Evolutionary conservation across 768 basidiomycete genomes (phyloP), one percentile per base, ranked within the genome.

Genomic region (Rhodotorula babjevae): DNA sequence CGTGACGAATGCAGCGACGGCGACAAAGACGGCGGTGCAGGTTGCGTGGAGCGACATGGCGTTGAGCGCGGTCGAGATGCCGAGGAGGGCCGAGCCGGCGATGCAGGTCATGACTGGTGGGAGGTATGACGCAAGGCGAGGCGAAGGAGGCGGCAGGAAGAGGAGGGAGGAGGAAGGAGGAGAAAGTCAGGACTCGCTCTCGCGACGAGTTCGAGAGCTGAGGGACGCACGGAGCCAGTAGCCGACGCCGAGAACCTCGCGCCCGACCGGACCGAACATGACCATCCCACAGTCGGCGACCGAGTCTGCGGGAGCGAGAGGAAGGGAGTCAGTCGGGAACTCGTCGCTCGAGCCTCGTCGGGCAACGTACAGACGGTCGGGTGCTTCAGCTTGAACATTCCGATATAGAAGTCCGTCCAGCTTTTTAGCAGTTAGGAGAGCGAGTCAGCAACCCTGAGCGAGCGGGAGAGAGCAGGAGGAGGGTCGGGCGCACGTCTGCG

Each of bases 1-100:
- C 61, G 71, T 71, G 44, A 78, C 61, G 75, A 81, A 56, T 12
- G 78, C 76, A 29, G 76, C 78, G 61, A 82, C 77, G 3, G 75
- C 79, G 18, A 79, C 80, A n/a, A 79, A 83, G 36, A 79, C 80
- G 59, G 80, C 80, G 9, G 81, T 81, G 69, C 82, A 83, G 2
- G 81, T 79, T 15, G 77, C 80, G 72, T 82, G 80, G 21, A 67
- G 59, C 25, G 79, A 78, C 46, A 82, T 76, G 55, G 80, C 77
- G 77, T 82, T 82, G 61, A 81, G 76, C 3, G 82, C 80, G 74
- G 81, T 80, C 3, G 81, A 79, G 47, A 81, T 71, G 16, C 78
- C 77, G 21, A 83, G 76, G 61, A 82, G 72, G 23, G 77, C 79
- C 23, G 78, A 75, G 33, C 78, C 79, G 46, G 79, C 76, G 63